Evolutionary conservation across 2,329 filamentous ascomycete species (phyloP).

Genomic region (Penicillium nordicum): DNA sequence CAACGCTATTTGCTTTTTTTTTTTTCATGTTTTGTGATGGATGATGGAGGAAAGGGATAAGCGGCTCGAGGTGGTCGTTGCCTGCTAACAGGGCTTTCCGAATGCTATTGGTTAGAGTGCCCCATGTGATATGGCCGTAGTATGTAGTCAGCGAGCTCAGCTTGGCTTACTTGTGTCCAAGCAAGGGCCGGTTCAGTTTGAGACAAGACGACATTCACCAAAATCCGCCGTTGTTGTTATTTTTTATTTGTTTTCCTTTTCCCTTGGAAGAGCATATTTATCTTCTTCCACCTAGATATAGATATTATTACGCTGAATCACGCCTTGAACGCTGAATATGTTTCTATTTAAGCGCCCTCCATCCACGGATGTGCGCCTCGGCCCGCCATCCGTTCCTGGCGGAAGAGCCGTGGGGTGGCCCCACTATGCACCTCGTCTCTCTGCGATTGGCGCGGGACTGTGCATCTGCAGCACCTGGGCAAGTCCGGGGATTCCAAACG

Average conservation of each 20-base stretch:
- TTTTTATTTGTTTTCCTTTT: background rate
- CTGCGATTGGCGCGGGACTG: background rate
- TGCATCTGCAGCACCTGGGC: background rate
- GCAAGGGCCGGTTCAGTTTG: too few species aligned
- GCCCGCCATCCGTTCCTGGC: background rate
- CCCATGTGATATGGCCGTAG: background rate
- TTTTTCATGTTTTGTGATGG: too few species aligned
- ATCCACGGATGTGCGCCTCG: background rate
- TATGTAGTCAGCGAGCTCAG: background rate
- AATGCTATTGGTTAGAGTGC: background rate
- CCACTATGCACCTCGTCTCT: background rate
- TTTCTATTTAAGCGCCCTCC: background rate
- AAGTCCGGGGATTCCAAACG: background rate
- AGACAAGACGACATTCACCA: background rate
- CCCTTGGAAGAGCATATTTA: background rate
- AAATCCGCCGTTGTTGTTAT: background rate
- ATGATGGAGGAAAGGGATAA: background rate
- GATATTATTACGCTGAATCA: background rate
- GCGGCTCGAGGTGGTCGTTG: background rate
- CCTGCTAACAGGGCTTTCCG: background rate
- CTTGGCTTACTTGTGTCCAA: background rate
- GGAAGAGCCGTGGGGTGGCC: too few species aligned
- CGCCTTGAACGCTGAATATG: background rate
- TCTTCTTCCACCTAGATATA: background rate
- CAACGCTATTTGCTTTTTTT: background rate